These are phyloP conservation scores for Pestalotiopsis sp. DNA, from an alignment of 2,329 filamentous ascomycete species.

Conservation along the genomic window DNA sequence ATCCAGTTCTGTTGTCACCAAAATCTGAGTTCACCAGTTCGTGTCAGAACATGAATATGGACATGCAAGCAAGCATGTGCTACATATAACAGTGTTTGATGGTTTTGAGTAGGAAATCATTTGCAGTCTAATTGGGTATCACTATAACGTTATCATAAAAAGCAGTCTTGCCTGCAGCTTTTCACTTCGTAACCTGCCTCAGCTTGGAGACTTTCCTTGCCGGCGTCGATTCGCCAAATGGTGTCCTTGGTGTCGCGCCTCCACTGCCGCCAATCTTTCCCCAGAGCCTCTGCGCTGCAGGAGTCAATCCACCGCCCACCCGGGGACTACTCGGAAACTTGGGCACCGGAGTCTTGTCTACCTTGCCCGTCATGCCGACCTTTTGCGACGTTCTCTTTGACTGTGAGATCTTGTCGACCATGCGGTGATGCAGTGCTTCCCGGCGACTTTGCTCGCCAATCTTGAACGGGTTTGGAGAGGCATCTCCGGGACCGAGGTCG, in stretches of 20 bases:
- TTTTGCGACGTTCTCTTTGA: conserved; percentile 67
- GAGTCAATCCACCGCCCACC: conserved; percentile 63
- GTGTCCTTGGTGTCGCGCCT: conserved; percentile 36
- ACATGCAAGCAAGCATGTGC: neutral
- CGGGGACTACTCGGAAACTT: conserved; percentile 70
- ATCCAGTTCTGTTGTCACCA: too few species aligned
- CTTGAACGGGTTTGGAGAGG: conserved; percentile 78
- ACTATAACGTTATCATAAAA: conserved; percentile 9
- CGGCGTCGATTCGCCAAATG: conserved; percentile 44
- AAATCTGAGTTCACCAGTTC: too few species aligned
- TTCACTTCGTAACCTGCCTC: conserved; percentile 35
- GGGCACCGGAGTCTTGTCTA: conserved; percentile 64
- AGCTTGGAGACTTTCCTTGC: conserved; percentile 36
- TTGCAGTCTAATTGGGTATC: conserved; percentile 22
- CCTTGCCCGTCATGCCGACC: conserved; percentile 62
- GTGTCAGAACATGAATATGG: too few species aligned
- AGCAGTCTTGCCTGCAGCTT: neutral
- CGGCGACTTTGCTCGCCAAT: conserved; percentile 74
- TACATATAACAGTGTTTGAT: neutral
- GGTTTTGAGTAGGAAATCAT: neutral
- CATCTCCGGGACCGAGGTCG: conserved; percentile 60
- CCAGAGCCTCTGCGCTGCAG: conserved; percentile 72
- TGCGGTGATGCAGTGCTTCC: conserved; percentile 80
- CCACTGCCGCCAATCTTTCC: conserved; percentile 57
- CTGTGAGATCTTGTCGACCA: conserved; percentile 81